Base-by-base conservation (phyloP, 1,284 basidiomycete species). In the Ceratobasidium sp. region DNA sequence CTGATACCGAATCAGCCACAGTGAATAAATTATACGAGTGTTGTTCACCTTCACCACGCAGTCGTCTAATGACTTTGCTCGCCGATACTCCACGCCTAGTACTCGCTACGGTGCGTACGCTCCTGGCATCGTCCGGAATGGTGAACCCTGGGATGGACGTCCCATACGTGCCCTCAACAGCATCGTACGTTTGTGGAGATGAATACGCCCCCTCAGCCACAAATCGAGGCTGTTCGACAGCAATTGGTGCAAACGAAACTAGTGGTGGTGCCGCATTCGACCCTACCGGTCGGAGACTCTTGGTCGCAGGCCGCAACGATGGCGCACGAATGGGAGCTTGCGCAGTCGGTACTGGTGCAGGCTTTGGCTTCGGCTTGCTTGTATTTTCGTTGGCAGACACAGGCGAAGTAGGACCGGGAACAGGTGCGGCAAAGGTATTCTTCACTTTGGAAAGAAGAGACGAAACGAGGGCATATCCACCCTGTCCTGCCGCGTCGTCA, bases 41-140 rank as follows among this genome's bases (percentile, higher is more conserved):
- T 13, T 28, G 78, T 84, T 43, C 76, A 88, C 90, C 91, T 87
- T 96, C 94, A 58, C 95, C 95, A 63, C 94, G 86, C 79, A 97
- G 88, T 75, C 93, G 85, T 76, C 94, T 85, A 75, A 97, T 96
- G 28, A 95, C 92, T 82, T 95, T 94, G 38, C 92, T 95, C 0
- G 95, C 94, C 14, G 92, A 95, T 16, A 87, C 90, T 76, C 89
- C 85, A 62, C 91, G 78, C n/a, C 74, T 73, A 43, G 55, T 73
- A 78, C 90, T 93, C 41, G 85, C 84, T 21, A 87, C 83, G 1
- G 91, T 94, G 77, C 89, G 87, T 77, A 93, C 88, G 78, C 92
- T 94, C 66, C 91, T 85, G 28, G 91, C 87, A 80, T 94, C 93
- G 77, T 95, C 93, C 73, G 87, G 89, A 9, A 94, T 92, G 1